phyloP scores from a whole-genome alignment of 2,329 filamentous ascomycete genomes.

The Blastomyces silverae region DNA sequence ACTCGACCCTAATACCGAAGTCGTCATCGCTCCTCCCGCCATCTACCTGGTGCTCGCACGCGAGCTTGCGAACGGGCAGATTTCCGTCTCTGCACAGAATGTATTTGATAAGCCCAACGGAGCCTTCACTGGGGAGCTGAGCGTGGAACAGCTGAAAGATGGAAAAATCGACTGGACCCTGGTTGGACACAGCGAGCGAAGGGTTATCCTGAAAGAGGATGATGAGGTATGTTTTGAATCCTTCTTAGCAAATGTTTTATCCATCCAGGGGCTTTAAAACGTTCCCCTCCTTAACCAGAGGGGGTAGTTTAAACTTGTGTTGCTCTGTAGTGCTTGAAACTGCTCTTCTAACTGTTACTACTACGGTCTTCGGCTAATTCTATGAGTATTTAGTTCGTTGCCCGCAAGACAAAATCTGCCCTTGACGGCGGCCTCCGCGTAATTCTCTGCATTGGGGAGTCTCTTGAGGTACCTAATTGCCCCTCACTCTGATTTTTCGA shows the following conservation, averaged over 20 bases:
- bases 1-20: slow-evolving; percentile 61
- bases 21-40: slow-evolving; percentile 84
- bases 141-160: slow-evolving; percentile 83
- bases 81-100: slow-evolving; percentile 92
- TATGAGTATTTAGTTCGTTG: slow-evolving; percentile 55
- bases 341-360: not conserved
- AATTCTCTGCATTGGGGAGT: slow-evolving; percentile 97
- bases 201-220: slow-evolving; percentile 78
- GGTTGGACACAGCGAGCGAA: slow-evolving; percentile 90
- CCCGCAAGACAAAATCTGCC: slow-evolving; percentile 89
- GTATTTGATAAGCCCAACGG: slow-evolving; percentile 96
- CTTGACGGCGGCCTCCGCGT: slow-evolving; percentile 79
- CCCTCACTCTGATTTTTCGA: slow-evolving; percentile 18
- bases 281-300: not conserved
- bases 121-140: slow-evolving; percentile 96
- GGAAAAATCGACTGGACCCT: slow-evolving; percentile 82
- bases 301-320: not conserved
- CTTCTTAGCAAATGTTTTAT: not conserved
- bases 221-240: slow-evolving; percentile 51
- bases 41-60: slow-evolving; percentile 86
- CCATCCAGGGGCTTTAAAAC: not conserved
- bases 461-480: slow-evolving; percentile 55
- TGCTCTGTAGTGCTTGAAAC: not conserved
- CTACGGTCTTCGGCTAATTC: slow-evolving; percentile 7
- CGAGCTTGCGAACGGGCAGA: slow-evolving; percentile 64